Conservation (phyloP, 2,329 filamentous ascomycete genomes). For the Myotisia sp. region DNA sequence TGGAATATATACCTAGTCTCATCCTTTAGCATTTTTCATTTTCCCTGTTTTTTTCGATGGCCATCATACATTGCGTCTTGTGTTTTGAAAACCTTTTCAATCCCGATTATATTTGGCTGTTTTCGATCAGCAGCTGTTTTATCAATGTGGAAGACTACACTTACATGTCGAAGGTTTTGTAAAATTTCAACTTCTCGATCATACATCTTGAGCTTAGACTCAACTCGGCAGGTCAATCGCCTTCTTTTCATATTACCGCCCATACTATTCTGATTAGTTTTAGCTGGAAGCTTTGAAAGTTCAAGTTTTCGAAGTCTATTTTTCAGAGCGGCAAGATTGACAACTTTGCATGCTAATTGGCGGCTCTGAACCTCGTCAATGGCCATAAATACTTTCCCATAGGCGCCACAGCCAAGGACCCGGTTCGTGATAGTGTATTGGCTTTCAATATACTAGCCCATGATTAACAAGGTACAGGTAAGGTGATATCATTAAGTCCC, state of each 20-base stretch:
- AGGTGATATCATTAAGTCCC: neutral
- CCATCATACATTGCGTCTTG: conserved; percentile 35
- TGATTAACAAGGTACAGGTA: neutral
- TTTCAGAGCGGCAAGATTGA: conserved; percentile 24
- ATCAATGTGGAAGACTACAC: conserved; percentile 9
- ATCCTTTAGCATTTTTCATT: conserved; percentile 10
- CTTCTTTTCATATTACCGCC: neutral
- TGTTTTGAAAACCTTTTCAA: conserved; percentile 44
- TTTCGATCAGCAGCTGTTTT: conserved; percentile 1
- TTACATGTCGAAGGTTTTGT: conserved; percentile 39
- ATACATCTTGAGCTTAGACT: conserved; percentile 8
- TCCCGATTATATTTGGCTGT: conserved; percentile 44
- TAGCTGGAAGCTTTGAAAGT: neutral
- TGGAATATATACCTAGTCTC: conserved; percentile 43
- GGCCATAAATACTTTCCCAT: conserved; percentile 32
- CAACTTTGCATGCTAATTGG: conserved; percentile 35
- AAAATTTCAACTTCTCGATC: conserved; percentile 34
- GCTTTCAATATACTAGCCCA: conserved; percentile 20
- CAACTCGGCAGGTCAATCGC: conserved; percentile 3
- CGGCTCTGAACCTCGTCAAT: conserved; percentile 18
- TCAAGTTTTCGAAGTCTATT: conserved; percentile 9
- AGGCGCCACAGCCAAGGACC: conserved; percentile 30
- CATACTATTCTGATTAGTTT: too few species aligned
- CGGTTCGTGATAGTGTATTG: conserved; percentile 27
- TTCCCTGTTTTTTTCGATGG: neutral